Base-by-base conservation (phyloP, 192 early-diverging fungal genomes). In the Coemansia sp. region DNA sequence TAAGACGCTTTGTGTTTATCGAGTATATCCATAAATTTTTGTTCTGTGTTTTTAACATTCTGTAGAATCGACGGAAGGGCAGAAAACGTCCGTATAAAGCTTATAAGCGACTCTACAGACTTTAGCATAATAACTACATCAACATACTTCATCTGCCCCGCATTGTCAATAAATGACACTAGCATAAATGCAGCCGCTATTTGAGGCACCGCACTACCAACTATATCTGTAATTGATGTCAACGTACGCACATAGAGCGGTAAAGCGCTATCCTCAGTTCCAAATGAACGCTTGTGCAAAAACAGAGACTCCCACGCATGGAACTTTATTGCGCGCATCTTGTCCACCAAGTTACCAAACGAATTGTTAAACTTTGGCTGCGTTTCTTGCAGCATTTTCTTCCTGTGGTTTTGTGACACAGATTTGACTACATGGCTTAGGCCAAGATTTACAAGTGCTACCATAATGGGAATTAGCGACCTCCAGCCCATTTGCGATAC, bases 321-420 rank as follows among this genome's bases (percentile, higher is more conserved):
- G 26, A 85, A 82, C 60, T 90, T 90, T 63, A 90, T 85, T n/a
- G 82, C 78, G 28, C 79, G 78, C 47, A 89, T 82, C 37, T 64
- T 64, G 17, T 25, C 24, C 23, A 64, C 24, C 11, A 56, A 9
- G 7, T 23, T 48, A 1, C 20, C 10, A 47, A 64, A 31, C 2
- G 11, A 25, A 6, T 17, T 17, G 12, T 17, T 55, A 28, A 64
- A 34, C 28, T 56, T 36, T 23, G 62, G 62, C 21, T 18, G 52
- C 5, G 7, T 62, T 8, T 50, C 49, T 7, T n/a, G n/a, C 12
- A 18, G 18, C 31, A 40, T 14, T 4, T 36, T 4, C 24, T 4
- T 37, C 9, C 12, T 3, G 6, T 23, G 12, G 0, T 11, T 26
- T 23, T 47, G 10, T 3, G 11, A 5, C 17, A 23, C 11, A 6